A percentile compares a stretch with the other conserved stretches of the same genome.
Conservation (phyloP, 306 rosid species). For the Castanea sativa region DNA sequence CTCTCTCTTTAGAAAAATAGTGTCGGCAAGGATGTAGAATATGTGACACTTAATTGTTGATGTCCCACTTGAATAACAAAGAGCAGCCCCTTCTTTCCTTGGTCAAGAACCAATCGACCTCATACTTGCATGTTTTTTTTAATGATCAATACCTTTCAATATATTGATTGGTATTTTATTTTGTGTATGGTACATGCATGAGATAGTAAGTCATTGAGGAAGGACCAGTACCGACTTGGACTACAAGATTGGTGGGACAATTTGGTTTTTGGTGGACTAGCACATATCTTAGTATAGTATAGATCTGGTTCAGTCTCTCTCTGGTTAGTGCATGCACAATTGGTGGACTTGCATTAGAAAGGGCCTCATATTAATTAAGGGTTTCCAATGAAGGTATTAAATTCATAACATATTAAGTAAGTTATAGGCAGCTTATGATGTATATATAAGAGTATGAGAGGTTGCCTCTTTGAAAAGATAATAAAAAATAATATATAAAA, state of each 20-base stretch:
- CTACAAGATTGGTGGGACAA: constrained; percentile 32
- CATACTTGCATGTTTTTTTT: background rate
- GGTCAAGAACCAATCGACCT: background rate
- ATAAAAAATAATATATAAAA: no score
- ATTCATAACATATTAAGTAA: no score
- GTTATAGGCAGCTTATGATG: no score
- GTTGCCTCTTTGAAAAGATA: no score
- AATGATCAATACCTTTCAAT: constrained; percentile 10
- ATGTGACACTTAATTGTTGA: no score
- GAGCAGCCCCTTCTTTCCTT: background rate
- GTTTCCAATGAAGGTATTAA: no score
- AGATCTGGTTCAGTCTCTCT: constrained; percentile 5
- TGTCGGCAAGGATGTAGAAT: constrained; percentile 31
- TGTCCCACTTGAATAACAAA: background rate
- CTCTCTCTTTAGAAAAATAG: background rate
- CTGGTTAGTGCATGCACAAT: background rate
- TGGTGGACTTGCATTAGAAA: no score
- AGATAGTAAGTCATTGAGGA: constrained; percentile 10
- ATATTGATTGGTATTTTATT: background rate
- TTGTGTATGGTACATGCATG: background rate
- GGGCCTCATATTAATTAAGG: no score
- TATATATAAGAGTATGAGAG: no score
- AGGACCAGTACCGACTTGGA: constrained; percentile 48
- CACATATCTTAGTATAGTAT: background rate
- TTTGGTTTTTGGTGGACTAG: background rate